A percentile compares a stretch with the other conserved stretches of the same genome.
Evolutionary conservation across 306 rosid genomes (phyloP).

Genomic region (Canavalia ensiformis): DNA sequence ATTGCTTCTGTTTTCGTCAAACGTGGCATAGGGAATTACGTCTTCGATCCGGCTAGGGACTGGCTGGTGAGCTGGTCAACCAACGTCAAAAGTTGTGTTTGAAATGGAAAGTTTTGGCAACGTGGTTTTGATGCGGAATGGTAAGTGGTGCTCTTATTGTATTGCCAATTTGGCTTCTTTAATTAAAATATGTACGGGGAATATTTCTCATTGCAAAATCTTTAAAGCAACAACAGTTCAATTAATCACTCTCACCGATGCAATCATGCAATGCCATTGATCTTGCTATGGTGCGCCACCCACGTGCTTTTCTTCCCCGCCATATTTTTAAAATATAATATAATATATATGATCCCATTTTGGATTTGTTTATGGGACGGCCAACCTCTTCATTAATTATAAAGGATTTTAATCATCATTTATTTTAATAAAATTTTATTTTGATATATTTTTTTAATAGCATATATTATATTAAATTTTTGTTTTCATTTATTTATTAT

Average conservation of each 20-base stretch:
- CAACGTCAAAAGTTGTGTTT: slow-evolving; percentile 18
- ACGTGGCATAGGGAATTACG: neutral
- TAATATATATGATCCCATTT: neutral
- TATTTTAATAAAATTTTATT: too few relatives aligned
- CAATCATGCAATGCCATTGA: too few relatives aligned
- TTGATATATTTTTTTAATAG: too few relatives aligned
- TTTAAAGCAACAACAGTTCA: slow-evolving; percentile 14
- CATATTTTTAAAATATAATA: too few relatives aligned
- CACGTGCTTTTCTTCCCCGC: neutral
- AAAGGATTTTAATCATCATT: neutral
- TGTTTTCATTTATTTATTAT: too few relatives aligned
- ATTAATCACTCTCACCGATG: neutral
- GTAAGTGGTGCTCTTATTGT: neutral
- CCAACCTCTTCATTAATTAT: slow-evolving; percentile 5
- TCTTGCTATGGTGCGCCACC: neutral
- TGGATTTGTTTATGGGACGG: neutral
- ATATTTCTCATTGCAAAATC: neutral
- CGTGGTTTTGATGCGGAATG: neutral
- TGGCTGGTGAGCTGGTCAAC: neutral
- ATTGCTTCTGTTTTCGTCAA: slow-evolving; percentile 38
- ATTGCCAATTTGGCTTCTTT: neutral
- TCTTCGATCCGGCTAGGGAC: neutral
- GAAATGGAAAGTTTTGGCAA: neutral
- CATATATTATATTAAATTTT: too few relatives aligned
- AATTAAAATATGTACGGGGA: neutral